These are phyloP conservation scores for Xylariaceae sp. DNA, from an alignment of 2,329 filamentous ascomycete species.

Conservation along the genomic window DNA sequence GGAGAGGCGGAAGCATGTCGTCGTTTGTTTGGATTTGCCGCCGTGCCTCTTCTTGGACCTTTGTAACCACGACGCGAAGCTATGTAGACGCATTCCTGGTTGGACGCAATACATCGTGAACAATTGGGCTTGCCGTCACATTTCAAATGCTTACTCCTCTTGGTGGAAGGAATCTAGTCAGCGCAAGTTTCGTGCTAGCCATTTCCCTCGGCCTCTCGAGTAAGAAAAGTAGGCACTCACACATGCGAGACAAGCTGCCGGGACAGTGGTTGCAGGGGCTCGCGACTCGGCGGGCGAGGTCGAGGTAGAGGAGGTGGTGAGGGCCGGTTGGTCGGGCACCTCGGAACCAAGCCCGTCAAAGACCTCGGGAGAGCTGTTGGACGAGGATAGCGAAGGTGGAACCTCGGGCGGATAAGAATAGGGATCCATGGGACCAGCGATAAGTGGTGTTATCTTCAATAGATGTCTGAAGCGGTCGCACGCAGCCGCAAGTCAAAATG, in stretches of 20 bases:
- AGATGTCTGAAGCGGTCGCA: no score
- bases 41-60: constrained; percentile 53
- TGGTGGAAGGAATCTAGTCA: no score
- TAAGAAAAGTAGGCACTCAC: constrained; percentile 33
- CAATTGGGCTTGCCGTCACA: constrained; percentile 70
- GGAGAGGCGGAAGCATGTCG: constrained; percentile 47
- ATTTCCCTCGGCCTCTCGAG: no score
- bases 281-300: constrained; percentile 17
- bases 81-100: constrained; percentile 64
- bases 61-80: constrained; percentile 73
- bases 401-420: not conserved
- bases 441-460: no score
- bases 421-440: not conserved
- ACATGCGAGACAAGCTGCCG: constrained; percentile 52
- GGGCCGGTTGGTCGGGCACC: constrained; percentile 1
- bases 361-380: not conserved
- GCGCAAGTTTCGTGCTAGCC: no score
- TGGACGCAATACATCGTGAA: constrained; percentile 57
- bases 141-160: constrained; percentile 67
- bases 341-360: not conserved
- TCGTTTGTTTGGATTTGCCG: constrained; percentile 42
- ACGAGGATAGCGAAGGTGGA: not conserved
- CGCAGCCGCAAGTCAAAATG: no score
- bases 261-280: constrained; percentile 32
- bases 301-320: constrained; percentile 9